Conservation (phyloP, 352 stramenopile species). For the Globisporangium perplexum region DNA sequence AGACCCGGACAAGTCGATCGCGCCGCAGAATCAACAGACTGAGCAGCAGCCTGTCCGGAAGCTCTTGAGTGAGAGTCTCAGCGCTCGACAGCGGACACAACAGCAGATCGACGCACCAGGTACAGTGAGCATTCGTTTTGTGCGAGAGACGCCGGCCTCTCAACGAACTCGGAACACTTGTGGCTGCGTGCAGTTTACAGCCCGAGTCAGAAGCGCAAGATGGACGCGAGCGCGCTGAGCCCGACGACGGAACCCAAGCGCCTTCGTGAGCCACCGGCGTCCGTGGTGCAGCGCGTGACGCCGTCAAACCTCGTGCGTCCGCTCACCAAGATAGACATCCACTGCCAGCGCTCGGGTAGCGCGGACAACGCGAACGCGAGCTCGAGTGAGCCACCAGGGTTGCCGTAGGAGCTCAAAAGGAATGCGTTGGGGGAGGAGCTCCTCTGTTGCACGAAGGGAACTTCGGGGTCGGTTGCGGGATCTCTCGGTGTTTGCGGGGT, state of each 20-base stretch:
- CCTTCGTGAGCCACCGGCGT: slow-evolving; percentile 43
- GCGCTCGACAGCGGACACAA: slow-evolving; percentile 6
- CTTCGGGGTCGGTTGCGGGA: no score
- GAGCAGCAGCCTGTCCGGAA: neutral
- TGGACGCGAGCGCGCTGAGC: slow-evolving; percentile 34
- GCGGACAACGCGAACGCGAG: neutral
- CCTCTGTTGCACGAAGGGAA: neutral
- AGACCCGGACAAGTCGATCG: neutral
- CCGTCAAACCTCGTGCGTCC: slow-evolving; percentile 51
- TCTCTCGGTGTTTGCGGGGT: no score
- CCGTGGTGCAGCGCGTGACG: slow-evolving; percentile 20
- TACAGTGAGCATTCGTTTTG: neutral
- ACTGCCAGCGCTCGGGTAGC: slow-evolving; percentile 4
- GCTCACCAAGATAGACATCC: slow-evolving; percentile 55
- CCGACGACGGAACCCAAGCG: slow-evolving; percentile 52
- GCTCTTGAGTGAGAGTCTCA: neutral
- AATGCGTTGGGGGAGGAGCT: no score
- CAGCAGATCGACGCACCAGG: slow-evolving; percentile 8
- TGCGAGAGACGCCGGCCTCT: no score
- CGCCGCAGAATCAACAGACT: slow-evolving; percentile 4
- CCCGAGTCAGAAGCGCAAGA: slow-evolving; percentile 71
- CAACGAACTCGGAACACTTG: neutral
- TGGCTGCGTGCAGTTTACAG: slow-evolving; percentile 24
- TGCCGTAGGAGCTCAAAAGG: neutral
- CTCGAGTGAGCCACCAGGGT: neutral